These are phyloP conservation scores for Clavispora carvajalis DNA, from an alignment of 805 yeast genomes.

Conservation along the genomic window DNA sequence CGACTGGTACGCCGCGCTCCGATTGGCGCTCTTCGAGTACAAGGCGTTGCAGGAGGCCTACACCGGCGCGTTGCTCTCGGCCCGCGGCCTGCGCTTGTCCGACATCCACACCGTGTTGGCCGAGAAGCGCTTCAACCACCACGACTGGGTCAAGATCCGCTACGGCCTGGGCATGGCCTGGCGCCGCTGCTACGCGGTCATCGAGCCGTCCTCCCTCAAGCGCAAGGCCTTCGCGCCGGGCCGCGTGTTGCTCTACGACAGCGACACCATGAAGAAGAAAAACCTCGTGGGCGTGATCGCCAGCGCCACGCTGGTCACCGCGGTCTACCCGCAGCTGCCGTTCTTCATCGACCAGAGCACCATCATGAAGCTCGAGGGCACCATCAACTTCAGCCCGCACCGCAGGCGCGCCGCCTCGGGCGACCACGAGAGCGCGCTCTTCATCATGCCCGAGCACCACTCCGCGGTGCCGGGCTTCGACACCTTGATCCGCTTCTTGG, in stretches of 20 bases:
- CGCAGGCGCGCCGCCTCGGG: conserved; percentile 25
- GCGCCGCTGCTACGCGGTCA: conserved; percentile 89
- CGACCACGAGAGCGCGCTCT: conserved; percentile 38
- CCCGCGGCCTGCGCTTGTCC: conserved; percentile 82
- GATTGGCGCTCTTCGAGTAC: conserved; percentile 77
- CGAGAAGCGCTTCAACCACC: conserved; percentile 79
- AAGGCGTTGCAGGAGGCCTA: conserved; percentile 88
- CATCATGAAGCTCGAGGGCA: conserved; percentile 84
- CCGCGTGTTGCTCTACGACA: conserved; percentile 73
- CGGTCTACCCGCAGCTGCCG: conserved; percentile 87
- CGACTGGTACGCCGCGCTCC: conserved; percentile 78
- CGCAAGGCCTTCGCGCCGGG: conserved; percentile 51
- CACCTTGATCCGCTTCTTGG: conserved; percentile 39
- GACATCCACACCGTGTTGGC: conserved; percentile 84
- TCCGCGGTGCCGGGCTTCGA: conserved; percentile 46
- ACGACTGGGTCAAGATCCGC: conserved; percentile 91
- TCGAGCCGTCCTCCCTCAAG: conserved; percentile 61
- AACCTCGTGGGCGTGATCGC: conserved; percentile 75
- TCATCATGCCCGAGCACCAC: conserved; percentile 41
- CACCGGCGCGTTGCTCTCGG: conserved; percentile 88
- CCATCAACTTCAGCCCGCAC: conserved; percentile 61
- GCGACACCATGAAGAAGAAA: conserved; percentile 67
- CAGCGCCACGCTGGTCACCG: conserved; percentile 67
- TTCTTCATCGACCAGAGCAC: conserved; percentile 80
- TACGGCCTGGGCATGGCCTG: conserved; percentile 98